Conservation (phyloP, 176 grass and related monocot genomes). For the Triticum dicoccoides region DNA sequence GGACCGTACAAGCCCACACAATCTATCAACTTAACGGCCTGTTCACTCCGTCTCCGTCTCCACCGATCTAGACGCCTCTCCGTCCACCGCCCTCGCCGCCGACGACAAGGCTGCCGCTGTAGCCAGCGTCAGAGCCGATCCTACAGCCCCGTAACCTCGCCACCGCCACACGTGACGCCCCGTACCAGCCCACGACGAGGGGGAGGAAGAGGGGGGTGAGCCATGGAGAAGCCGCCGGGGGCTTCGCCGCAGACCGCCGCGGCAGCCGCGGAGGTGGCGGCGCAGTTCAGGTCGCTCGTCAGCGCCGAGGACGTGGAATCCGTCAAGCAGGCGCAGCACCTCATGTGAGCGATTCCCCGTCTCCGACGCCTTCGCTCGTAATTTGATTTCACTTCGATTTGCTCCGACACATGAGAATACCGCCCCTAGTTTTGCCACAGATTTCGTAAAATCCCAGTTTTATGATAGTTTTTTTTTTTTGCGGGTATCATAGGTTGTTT, state of each 20-base stretch:
- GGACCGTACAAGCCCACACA: neutral
- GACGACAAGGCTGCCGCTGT: neutral
- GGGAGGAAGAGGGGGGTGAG: neutral
- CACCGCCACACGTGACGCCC: neutral
- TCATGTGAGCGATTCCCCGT: slow-evolving; percentile 51
- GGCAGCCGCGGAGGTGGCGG: slow-evolving; percentile 67
- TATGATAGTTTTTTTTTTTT: neutral
- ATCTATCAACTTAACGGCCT: neutral
- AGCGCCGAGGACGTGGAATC: slow-evolving; percentile 47
- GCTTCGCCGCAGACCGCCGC: slow-evolving; percentile 18
- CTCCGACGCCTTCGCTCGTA: neutral
- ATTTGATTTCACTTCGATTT: neutral
- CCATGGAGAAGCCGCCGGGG: slow-evolving; percentile 31
- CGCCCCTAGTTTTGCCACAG: neutral
- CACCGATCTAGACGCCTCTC: neutral
- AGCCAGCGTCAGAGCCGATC: neutral
- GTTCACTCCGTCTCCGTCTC: neutral
- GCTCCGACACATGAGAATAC: neutral
- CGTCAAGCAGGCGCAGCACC: slow-evolving; percentile 66
- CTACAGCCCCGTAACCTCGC: neutral
- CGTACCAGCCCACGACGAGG: neutral
- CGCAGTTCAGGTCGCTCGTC: slow-evolving; percentile 55
- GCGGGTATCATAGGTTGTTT: too few species aligned
- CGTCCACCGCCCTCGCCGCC: neutral
- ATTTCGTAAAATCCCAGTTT: neutral